Evolutionary conservation across 2,329 filamentous ascomycete species (phyloP), one percentile per base, ranked within the genome.

Genomic region (Torrubiella hemipterigena): DNA sequence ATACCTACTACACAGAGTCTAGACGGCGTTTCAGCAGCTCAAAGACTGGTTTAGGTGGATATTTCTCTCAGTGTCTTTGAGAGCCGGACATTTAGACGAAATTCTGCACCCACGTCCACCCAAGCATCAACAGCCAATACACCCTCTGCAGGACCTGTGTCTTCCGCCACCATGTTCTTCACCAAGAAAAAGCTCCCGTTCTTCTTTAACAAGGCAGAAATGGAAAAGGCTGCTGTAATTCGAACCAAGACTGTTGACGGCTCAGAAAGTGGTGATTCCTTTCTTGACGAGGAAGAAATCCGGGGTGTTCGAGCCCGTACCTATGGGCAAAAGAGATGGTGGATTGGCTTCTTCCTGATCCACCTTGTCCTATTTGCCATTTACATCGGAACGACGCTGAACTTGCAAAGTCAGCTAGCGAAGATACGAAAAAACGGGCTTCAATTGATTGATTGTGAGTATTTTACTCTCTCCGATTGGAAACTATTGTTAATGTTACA

Each of bases 121-220:
- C n/a, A n/a, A n/a, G n/a, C n/a, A n/a, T n/a, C n/a, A n/a, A n/a
- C n/a, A n/a, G n/a, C n/a, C n/a, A n/a, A n/a, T n/a, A n/a, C n/a
- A n/a, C n/a, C n/a, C n/a, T n/a, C n/a, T n/a, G n/a, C n/a, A n/a
- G n/a, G n/a, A n/a, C n/a, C n/a, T n/a, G n/a, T n/a, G n/a, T n/a
- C n/a, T n/a, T n/a, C n/a, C n/a, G n/a, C n/a, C 28, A 31, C 16
- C 17, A 35, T 35, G 29, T 31, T 35, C n/a, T 35, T 31, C 13
- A 12, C 17, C 7, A 31, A 27, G n/a, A 35, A 28, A 11, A 27
- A 20, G 23, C 33, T 31, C 3, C 29, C 33, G 1, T 35, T 35
- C 26, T 23, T 35, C 6, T 27, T 35, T 15, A 29, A 31, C 13
- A 23, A 18, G 13, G 33, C 33, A 3, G 23, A n/a, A 9, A 26